Evolutionary conservation across 805 yeast species (phyloP), one percentile per base, ranked within the genome.

Genomic region (Aciculoconidium aculeatum): DNA sequence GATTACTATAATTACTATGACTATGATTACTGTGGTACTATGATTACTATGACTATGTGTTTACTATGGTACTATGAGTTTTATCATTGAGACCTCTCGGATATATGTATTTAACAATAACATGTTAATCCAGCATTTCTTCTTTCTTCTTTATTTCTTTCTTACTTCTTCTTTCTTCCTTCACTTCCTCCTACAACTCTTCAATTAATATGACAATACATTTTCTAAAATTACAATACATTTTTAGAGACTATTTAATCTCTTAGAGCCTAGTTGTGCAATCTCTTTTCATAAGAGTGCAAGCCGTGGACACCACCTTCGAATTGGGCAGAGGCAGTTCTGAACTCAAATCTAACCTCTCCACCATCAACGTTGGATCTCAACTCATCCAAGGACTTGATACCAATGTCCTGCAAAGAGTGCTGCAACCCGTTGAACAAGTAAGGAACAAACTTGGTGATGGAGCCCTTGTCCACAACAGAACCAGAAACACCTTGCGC

Each of bases 401-500:
- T 82, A 65, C 98, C 98, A 61, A 92, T 86, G 61, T 92, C 98
- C 73, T 92, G 98, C 61, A 94, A 83, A 55, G 98, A 90, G 63
- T 92, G 98, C 74, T 92, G 96, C 56, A 92, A 73, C 64, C 98
- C 98, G 49, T 82, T 80, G 75, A 70, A 82, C 61, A 92, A 68
- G 71, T 92, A 92, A 45, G 98, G 98, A 43, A 92, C 66, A 56
- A 87, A 92, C 67, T 90, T 92, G 58, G 77, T 77, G 57, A 92
- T 72, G 24, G 96, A 87, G 50, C 98, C 98, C 64, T 90, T 85
- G 70, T 92, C 98, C 46, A 87, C 80, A 50, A 92, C 98, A 21
- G 95, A 72, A 50, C 98, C 98, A 39, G 94, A 75, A 45, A 92
- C 98, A 75, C 98, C 98, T 71, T 92, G 98, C 32, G 98, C 98